Base-by-base conservation (phyloP, 2,329 filamentous ascomycete species). In the Aspergillus melleus region DNA sequence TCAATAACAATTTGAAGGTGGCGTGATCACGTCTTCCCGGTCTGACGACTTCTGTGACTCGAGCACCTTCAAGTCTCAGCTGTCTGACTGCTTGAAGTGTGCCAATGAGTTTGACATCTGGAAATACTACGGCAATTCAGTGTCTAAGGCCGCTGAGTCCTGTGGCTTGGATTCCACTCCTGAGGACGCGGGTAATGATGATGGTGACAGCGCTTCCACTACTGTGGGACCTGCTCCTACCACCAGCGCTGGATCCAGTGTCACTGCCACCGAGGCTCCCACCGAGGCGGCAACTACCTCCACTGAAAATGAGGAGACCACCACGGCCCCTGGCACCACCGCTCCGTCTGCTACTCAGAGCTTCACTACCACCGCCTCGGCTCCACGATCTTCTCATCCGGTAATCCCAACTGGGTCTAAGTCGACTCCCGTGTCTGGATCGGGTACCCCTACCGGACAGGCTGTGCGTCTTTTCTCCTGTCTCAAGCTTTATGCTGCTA, bases 41-140 rank as follows among this genome's bases (percentile, higher is more conserved):
- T 63, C 63, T 14, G 55, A 62, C 20, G 63, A 68, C 32, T 70
- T 69, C 59, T 75, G 71, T 61, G 65, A 66, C 49, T 59, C 70
- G 1, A 49, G 26, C 42, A 71, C 66, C n/a, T 71, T 68, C 63
- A 71, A 62, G 9, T 62, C 66, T 4, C 57, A 67, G 16, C 64
- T 75, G n/a, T 59, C 63, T 12, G 68, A 58, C 5, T 75, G 73
- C 63, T 73, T 82, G 29, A 68, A 77, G 51, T 83, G 80, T 59
- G 80, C 80, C 47, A 61, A 75, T 32, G 66, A 74, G 20, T 76
- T 74, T 55, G 68, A 80, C 30, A 79, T 82, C 64, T 82, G 80
- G 80, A 64, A 74, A 49, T 73, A 76, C 61, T 82, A 83, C 53
- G 76, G 78, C 16, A 58, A 64, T 19, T 69, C 72, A 10, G 74